Percentiles rank a stretch among this genome's conserved stretches.
phyloP scores from a whole-genome alignment of 768 basidiomycete species.

The Tephrocybe rancida region DNA sequence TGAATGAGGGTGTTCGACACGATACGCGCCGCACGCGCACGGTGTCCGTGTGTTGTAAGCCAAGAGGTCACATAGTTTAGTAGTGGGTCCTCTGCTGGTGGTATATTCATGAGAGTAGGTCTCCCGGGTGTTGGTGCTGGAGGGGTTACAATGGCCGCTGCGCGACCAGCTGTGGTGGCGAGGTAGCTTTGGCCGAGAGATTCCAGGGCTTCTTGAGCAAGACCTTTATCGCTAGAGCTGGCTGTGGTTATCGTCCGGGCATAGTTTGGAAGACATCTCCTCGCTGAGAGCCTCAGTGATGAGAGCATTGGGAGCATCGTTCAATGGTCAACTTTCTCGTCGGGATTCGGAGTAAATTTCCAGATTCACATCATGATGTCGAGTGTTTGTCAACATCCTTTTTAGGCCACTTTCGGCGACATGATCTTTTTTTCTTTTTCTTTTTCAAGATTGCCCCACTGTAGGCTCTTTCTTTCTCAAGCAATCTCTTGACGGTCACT shows the following conservation, averaged over 20 bases:
- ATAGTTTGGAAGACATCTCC: slow-evolving; percentile 19
- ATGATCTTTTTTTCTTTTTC: no score
- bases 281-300: slow-evolving; percentile 17
- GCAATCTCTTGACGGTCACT: no score
- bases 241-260: slow-evolving; percentile 15
- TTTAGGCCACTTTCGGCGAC: neutral
- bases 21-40: slow-evolving; percentile 57
- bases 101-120: slow-evolving; percentile 50
- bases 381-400: neutral
- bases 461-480: no score
- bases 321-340: neutral
- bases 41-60: slow-evolving; percentile 66
- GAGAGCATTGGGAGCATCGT: slow-evolving; percentile 10
- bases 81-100: slow-evolving; percentile 76
- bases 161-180: slow-evolving; percentile 8
- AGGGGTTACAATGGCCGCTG: slow-evolving; percentile 1
- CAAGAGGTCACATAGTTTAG: slow-evolving; percentile 65
- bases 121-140: neutral
- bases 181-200: slow-evolving; percentile 13
- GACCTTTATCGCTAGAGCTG: slow-evolving; percentile 16
- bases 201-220: slow-evolving; percentile 17
- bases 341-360: neutral
- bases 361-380: no score
- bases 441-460: no score
- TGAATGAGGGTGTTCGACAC: slow-evolving; percentile 67